phyloP scores from a whole-genome alignment of 1,284 basidiomycete genomes.

The Cutaneotrichosporon cavernicola region DNA sequence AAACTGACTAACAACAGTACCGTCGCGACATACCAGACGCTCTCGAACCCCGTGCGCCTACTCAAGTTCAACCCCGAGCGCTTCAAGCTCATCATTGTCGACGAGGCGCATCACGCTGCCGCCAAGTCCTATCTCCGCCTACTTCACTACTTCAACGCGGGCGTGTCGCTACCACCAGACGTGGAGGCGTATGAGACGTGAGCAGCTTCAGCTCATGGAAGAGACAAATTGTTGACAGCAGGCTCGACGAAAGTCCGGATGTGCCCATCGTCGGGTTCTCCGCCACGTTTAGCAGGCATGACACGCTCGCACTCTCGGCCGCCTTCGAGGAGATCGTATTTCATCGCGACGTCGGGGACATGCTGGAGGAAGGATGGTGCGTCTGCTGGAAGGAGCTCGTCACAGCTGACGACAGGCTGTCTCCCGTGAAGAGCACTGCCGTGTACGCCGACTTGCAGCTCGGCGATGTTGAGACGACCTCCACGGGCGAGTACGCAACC shows the following conservation, averaged over 20 bases:
- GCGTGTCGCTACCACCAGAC: constrained; percentile 33
- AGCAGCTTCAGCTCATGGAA: background rate
- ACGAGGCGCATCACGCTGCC: constrained; percentile 94
- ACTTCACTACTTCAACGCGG: constrained; percentile 46
- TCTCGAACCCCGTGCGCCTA: constrained; percentile 66
- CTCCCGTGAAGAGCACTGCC: constrained; percentile 76
- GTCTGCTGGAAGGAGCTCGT: constrained; percentile 23
- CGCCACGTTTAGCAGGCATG: constrained; percentile 89
- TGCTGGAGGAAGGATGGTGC: constrained; percentile 90
- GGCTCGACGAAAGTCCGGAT: constrained; percentile 28
- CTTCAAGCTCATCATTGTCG: constrained; percentile 82
- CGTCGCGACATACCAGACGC: constrained; percentile 88
- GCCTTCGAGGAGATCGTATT: constrained; percentile 92
- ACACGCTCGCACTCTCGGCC: constrained; percentile 81
- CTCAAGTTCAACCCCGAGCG: constrained; percentile 72
- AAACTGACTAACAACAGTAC: constrained; percentile 59
- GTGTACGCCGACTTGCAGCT: constrained; percentile 73
- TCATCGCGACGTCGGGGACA: constrained; percentile 85
- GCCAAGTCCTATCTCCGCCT: constrained; percentile 65
- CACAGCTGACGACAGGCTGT: constrained; percentile 62
- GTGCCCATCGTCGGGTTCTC: constrained; percentile 92
- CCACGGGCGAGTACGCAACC: constrained; percentile 73
- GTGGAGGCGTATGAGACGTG: constrained; percentile 30
- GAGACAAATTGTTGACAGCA: constrained; percentile 7
- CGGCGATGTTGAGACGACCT: constrained; percentile 64